Evolutionary conservation across 495 filamentous ascomycete genomes (phyloP).

Genomic region (Jackrogersella multiformis): DNA sequence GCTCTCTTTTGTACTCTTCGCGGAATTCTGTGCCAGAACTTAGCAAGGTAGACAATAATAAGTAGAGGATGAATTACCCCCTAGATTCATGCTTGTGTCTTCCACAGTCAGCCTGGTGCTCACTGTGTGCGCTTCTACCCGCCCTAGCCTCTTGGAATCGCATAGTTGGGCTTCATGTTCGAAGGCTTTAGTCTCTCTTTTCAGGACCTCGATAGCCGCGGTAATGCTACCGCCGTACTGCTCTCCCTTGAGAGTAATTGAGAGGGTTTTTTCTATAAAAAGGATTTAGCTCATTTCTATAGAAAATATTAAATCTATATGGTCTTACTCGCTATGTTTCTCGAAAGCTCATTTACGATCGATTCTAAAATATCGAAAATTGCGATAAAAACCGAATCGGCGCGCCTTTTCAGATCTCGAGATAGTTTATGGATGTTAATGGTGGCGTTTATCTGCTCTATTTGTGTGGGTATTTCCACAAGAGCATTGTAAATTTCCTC

Average conservation of each 20-base stretch:
- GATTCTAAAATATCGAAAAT: background rate
- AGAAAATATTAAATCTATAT: background rate
- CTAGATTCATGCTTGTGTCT: background rate
- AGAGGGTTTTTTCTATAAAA: background rate
- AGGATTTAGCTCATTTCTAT: background rate
- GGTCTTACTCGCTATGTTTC: background rate
- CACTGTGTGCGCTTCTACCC: constrained; percentile 1
- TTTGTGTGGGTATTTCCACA: background rate
- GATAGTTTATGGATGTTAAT: constrained; percentile 3
- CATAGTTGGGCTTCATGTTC: constrained; percentile 1
- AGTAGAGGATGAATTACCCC: background rate
- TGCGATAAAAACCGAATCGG: constrained; percentile 9
- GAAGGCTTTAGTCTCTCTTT: constrained; percentile 11
- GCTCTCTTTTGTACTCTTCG: background rate
- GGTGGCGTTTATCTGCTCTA: background rate
- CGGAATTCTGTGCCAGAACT: background rate
- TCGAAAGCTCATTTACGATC: constrained; percentile 2
- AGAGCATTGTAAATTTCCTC: constrained; percentile 1
- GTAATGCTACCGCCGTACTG: background rate
- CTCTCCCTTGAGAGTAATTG: background rate
- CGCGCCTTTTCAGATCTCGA: background rate
- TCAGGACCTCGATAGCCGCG: background rate
- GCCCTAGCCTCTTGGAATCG: constrained; percentile 5
- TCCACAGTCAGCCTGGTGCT: background rate
- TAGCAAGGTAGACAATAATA: background rate